A percentile compares a stretch with the other conserved stretches of the same genome.
phyloP scores from a whole-genome alignment of 2,329 filamentous ascomycete genomes.

The Capronia coronata region DNA sequence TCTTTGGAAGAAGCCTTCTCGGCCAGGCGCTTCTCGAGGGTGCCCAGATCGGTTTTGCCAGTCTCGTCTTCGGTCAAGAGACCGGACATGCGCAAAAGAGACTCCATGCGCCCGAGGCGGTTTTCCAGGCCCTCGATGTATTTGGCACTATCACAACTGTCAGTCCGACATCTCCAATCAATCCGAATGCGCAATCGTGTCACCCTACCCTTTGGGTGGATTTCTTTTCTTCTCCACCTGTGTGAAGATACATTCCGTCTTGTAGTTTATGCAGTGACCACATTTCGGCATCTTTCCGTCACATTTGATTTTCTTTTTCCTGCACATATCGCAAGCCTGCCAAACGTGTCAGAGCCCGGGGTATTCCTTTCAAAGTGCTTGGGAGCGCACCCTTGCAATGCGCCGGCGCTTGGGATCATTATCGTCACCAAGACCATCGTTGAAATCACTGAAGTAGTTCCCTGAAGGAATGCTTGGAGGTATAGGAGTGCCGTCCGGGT shows the following conservation, averaged over 20 bases:
- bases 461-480: slow-evolving; percentile 42
- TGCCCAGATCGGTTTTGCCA: slow-evolving; percentile 79
- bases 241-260: slow-evolving; percentile 94
- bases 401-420: slow-evolving; percentile 82
- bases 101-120: slow-evolving; percentile 91
- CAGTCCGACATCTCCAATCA: not conserved
- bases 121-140: slow-evolving; percentile 98
- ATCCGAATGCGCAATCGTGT: not conserved
- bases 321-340: slow-evolving; percentile 90
- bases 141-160: slow-evolving; percentile 62
- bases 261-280: slow-evolving; percentile 95
- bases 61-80: slow-evolving; percentile 79
- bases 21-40: slow-evolving; percentile 68
- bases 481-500: slow-evolving; percentile 54
- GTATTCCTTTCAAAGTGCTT: slow-evolving; percentile 1
- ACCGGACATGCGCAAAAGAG: slow-evolving; percentile 76
- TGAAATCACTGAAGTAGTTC: slow-evolving; percentile 40
- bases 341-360: slow-evolving; percentile 18
- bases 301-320: slow-evolving; percentile 92
- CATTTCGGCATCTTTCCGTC: slow-evolving; percentile 93
- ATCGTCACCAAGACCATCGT: slow-evolving; percentile 46
- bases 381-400: slow-evolving; percentile 67
- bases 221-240: slow-evolving; percentile 98
- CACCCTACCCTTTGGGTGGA: slow-evolving; percentile 85
- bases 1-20: slow-evolving; percentile 40